Evolutionary conservation across 306 rosid genomes (phyloP).

Genomic region (Citrullus amarus): DNA sequence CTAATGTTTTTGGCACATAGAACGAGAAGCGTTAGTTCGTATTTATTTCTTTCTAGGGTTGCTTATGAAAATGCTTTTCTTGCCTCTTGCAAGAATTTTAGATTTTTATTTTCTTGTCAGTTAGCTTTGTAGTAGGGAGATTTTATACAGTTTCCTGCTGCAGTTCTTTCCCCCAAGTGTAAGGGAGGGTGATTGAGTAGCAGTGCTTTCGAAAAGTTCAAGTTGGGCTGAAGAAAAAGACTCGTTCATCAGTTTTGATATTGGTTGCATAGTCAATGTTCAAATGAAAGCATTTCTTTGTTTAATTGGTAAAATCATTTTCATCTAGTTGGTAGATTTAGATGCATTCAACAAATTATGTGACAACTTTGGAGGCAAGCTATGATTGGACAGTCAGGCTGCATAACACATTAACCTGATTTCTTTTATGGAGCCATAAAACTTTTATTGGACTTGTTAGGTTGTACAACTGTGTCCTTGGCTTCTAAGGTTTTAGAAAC

Average conservation of each 20-base stretch:
- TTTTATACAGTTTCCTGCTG: background rate
- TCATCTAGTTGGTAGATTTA: background rate
- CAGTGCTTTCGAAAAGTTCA: background rate
- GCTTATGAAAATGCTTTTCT: background rate
- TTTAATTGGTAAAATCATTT: background rate
- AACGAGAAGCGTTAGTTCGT: background rate
- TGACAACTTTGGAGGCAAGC: background rate
- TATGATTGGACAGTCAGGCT: background rate
- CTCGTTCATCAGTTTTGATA: background rate
- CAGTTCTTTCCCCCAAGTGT: background rate
- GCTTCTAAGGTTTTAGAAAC: background rate
- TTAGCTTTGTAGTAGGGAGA: background rate
- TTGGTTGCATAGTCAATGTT: background rate
- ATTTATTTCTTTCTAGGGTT: background rate
- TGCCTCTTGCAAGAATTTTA: background rate
- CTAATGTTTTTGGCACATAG: background rate
- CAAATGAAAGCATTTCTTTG: background rate
- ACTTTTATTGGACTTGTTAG: background rate
- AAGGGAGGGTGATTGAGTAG: background rate
- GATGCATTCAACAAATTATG: background rate
- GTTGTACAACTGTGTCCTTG: no score
- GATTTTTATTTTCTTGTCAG: background rate
- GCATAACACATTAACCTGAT: background rate
- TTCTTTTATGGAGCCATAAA: background rate
- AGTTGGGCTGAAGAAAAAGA: background rate